Conservation (phyloP, 2,329 filamentous ascomycete genomes). For the Lachnellula occidentalis region DNA sequence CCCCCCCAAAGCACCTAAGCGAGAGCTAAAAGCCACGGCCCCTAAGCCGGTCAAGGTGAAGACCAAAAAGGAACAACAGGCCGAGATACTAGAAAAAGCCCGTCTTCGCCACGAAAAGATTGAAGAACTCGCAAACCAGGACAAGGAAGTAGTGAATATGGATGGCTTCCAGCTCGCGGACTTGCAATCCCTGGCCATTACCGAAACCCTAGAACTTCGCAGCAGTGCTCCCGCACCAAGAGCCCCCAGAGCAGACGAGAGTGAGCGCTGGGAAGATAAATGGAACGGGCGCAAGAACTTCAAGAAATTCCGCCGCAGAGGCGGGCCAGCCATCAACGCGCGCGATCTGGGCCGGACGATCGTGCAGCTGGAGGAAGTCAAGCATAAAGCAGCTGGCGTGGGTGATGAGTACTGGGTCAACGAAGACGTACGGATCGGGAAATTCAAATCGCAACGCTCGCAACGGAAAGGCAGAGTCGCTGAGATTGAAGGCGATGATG, state of each 20-base stretch:
- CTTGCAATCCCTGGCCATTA: conserved; percentile 67
- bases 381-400: conserved; percentile 51
- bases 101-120: conserved; percentile 20
- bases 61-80: conserved; percentile 54
- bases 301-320: conserved; percentile 72
- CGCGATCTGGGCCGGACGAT: conserved; percentile 38
- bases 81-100: conserved; percentile 39
- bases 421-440: conserved; percentile 29
- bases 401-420: conserved; percentile 52
- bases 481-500: not conserved
- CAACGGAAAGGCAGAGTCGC: conserved; percentile 23
- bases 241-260: conserved; percentile 32
- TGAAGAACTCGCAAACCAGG: conserved; percentile 51
- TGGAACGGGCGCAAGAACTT: conserved; percentile 98
- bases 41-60: conserved; percentile 28
- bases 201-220: conserved; percentile 70
- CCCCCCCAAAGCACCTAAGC: conserved; percentile 4
- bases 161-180: conserved; percentile 52
- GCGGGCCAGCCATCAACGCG: conserved; percentile 36
- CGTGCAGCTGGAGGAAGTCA: conserved; percentile 57
- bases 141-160: conserved; percentile 64
- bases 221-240: conserved; percentile 27
- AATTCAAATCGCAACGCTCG: conserved; percentile 25
- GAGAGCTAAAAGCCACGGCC: not conserved
- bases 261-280: conserved; percentile 71